These are phyloP conservation scores for Phytopythium mirpurense DNA, from an alignment of 352 stramenopile genomes.

Conservation along the genomic window DNA sequence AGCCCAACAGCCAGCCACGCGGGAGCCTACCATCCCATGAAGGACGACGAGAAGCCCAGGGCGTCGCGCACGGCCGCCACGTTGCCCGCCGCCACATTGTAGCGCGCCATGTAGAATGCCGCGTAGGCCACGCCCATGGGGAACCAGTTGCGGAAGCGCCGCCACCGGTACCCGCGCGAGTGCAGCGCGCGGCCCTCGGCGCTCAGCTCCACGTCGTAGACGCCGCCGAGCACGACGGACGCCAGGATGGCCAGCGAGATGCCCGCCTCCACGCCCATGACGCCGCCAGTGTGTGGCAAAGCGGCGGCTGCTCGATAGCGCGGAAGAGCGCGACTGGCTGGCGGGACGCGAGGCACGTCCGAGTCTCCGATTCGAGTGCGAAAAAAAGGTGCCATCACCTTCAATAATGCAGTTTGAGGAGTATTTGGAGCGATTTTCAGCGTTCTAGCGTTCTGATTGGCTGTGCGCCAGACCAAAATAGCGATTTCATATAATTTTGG, in stretches of 20 bases:
- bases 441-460: no score
- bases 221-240: conserved; percentile 46
- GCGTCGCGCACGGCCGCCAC: conserved; percentile 43
- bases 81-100: conserved; percentile 70
- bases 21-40: conserved; percentile 61
- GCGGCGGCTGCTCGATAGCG: not conserved
- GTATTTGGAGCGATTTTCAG: no score
- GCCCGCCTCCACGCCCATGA: conserved; percentile 36
- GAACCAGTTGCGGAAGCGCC: conserved; percentile 70
- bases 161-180: conserved; percentile 55
- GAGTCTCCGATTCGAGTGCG: no score
- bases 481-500: no score
- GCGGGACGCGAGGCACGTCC: no score
- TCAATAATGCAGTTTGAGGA: no score
- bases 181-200: conserved; percentile 43
- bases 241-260: conserved; percentile 55
- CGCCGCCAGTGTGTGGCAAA: not conserved
- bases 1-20: no score
- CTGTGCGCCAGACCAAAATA: no score
- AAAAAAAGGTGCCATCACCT: no score
- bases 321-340: conserved; percentile 1
- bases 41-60: conserved; percentile 55
- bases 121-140: conserved; percentile 70
- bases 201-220: conserved; percentile 65
- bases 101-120: conserved; percentile 77